Evolutionary conservation across 306 rosid genomes (phyloP), one percentile per base, ranked within the genome.

Genomic region (Trifolium subterraneum): DNA sequence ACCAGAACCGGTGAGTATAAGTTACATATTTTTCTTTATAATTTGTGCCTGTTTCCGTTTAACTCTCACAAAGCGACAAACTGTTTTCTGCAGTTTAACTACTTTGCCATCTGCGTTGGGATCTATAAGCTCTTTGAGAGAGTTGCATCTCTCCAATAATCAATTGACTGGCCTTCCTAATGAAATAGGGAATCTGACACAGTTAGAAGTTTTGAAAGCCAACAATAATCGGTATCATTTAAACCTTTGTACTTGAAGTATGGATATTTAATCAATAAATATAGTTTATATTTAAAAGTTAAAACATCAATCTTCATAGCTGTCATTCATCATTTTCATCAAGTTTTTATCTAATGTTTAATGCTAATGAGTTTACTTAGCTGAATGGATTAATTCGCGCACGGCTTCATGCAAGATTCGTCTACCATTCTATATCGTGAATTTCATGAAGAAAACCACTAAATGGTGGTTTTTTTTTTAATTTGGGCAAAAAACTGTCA

Each of bases 1-100:
- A 88, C 77, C 91, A 88, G 73, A 94, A 94, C 82, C 77, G 67
- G 98, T 94, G 83, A 86, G 97, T 82, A 71, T 35, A 75, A 72
- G 60, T 71, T 60, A 25, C 59, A 10, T 65, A 7, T 39, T 3
- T 64, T 68, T 29, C 3, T 47, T 72, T 81, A 38, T 60, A 35
- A 76, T 73, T 80, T 56, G 45, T 61, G 59, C 39, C 72, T 64
- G 36, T 63, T 68, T 76, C 47, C 9, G 8, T 61, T 77, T 41
- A 47, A 62, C 25, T n/a, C 20, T 12, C 62, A 47, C 23, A 14
- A 58, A 56, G 38, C 68, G 3, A 41, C 29, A 16, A 56, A 55
- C 18, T 25, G 59, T 27, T 36, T 76, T 72, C 31, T 82, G 82
- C 88, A 94, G 97, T 59, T 86, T 94, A 72, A 88, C 89, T 42